Evolutionary conservation across 2,329 filamentous ascomycete species (phyloP).

Genomic region (Alternaria brassicae): DNA sequence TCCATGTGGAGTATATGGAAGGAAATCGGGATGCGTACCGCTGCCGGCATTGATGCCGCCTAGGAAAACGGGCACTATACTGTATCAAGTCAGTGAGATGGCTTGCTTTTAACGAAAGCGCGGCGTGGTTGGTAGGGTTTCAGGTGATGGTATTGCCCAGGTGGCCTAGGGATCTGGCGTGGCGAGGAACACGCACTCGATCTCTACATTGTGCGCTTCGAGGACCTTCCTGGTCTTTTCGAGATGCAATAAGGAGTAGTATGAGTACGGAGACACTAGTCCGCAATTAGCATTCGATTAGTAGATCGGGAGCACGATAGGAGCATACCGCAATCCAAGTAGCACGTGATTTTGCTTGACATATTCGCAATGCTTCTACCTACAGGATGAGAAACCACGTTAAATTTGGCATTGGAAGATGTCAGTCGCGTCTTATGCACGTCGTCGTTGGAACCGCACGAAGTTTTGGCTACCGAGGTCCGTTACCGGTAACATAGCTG

Average conservation of each 20-base stretch:
- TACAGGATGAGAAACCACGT: slow-evolving; percentile 22
- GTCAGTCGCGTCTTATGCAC: slow-evolving; percentile 1
- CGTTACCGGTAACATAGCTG: slow-evolving; percentile 5
- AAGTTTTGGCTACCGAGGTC: slow-evolving; percentile 39
- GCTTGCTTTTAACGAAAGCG: neutral
- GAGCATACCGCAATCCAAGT: slow-evolving; percentile 70
- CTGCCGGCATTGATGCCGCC: slow-evolving; percentile 55
- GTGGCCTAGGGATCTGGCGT: neutral
- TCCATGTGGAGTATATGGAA: neutral
- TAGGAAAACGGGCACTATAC: slow-evolving; percentile 75
- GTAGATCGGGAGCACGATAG: neutral
- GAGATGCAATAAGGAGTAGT: slow-evolving; percentile 64
- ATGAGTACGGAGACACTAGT: slow-evolving; percentile 68
- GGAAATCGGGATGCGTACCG: slow-evolving; percentile 35
- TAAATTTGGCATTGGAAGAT: neutral
- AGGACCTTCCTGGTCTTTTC: slow-evolving; percentile 63
- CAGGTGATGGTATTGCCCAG: neutral
- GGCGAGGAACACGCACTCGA: slow-evolving; percentile 64
- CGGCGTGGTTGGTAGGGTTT: neutral
- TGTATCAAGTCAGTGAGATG: slow-evolving; percentile 43
- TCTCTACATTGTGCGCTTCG: slow-evolving; percentile 64
- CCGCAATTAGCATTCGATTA: slow-evolving; percentile 16
- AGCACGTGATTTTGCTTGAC: slow-evolving; percentile 69
- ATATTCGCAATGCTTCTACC: slow-evolving; percentile 51
- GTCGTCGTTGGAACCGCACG: slow-evolving; percentile 5